A percentile compares a stretch with the other conserved stretches of the same genome.
phyloP scores from a whole-genome alignment of 1,284 basidiomycete genomes.

The Fomitopsis palustris region DNA sequence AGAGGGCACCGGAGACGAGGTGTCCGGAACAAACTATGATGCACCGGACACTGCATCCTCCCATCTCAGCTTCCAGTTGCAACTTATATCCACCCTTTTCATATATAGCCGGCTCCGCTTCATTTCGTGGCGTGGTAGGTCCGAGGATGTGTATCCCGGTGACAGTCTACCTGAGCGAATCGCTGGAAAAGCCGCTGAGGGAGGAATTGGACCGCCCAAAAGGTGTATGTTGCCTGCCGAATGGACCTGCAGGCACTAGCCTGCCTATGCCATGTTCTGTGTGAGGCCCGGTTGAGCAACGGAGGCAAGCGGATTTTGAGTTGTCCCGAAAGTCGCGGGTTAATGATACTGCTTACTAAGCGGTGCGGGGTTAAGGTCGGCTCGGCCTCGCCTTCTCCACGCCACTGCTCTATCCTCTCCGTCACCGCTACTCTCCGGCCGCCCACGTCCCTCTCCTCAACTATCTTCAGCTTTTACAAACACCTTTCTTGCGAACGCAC shows the following conservation, averaged over 20 bases:
- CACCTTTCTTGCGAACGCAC: neutral
- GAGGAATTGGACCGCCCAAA: too few relatives aligned
- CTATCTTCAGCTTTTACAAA: neutral
- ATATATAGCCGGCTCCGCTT: too few relatives aligned
- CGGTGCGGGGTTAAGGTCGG: neutral
- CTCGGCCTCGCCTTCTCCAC: constrained; percentile 9
- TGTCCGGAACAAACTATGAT: constrained; percentile 7
- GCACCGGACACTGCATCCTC: neutral
- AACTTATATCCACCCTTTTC: too few relatives aligned
- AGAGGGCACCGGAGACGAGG: neutral
- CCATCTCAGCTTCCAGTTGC: too few relatives aligned
- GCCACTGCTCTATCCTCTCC: neutral
- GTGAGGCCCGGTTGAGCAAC: neutral
- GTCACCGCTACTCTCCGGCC: neutral
- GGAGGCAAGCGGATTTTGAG: neutral
- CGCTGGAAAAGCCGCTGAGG: too few relatives aligned
- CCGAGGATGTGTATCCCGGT: neutral
- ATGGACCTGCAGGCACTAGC: too few relatives aligned
- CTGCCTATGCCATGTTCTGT: too few relatives aligned
- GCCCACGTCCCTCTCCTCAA: neutral
- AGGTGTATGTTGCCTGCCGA: too few relatives aligned
- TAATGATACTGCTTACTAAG: constrained; percentile 5
- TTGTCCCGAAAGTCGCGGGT: neutral
- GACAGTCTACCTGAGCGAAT: too few relatives aligned
- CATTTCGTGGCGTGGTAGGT: too few relatives aligned